Base-by-base conservation (phyloP, 108 stramenopile species). In the Epipyxis sp. region DNA sequence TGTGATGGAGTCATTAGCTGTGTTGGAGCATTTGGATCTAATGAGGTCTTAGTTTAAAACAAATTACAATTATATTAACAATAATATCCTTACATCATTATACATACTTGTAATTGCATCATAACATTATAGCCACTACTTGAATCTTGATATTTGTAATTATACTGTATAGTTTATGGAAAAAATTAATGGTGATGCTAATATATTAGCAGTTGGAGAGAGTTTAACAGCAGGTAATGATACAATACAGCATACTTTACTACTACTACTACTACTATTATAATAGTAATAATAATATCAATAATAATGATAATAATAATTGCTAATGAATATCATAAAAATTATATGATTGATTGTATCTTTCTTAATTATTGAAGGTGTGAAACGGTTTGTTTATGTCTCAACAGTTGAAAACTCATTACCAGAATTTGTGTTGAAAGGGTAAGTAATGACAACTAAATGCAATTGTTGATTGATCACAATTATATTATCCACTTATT, bases 11-110 rank as follows among this genome's bases (percentile, higher is more conserved):
- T 88, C 0, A 80, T 90, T 1, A 89, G 88, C 0, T 88, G 87
- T 69, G 86, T 91, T 1, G 91, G 91, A 1, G 89, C 87, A 0
- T 91, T 91, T 44, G 91, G 91, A 0, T 84, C 86, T 20, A 88
- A 91, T 54, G 86, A 74, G 71, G 71, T n/a, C n/a, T n/a, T n/a
- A n/a, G n/a, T n/a, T n/a, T n/a, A n/a, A n/a, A n/a, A n/a, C n/a
- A n/a, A n/a, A n/a, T n/a, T n/a, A n/a, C n/a, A n/a, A n/a, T n/a
- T n/a, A n/a, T n/a, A n/a, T n/a, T n/a, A n/a, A n/a, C n/a, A n/a
- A n/a, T n/a, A n/a, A n/a, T n/a, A n/a, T n/a, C n/a, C n/a, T n/a
- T n/a, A n/a, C n/a, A n/a, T n/a, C n/a, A n/a, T n/a, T n/a, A n/a
- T n/a, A n/a, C n/a, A n/a, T n/a, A n/a, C n/a, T n/a, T n/a, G n/a